Evolutionary conservation across 768 basidiomycete species (phyloP).

Genomic region (Psilocybe cubensis): DNA sequence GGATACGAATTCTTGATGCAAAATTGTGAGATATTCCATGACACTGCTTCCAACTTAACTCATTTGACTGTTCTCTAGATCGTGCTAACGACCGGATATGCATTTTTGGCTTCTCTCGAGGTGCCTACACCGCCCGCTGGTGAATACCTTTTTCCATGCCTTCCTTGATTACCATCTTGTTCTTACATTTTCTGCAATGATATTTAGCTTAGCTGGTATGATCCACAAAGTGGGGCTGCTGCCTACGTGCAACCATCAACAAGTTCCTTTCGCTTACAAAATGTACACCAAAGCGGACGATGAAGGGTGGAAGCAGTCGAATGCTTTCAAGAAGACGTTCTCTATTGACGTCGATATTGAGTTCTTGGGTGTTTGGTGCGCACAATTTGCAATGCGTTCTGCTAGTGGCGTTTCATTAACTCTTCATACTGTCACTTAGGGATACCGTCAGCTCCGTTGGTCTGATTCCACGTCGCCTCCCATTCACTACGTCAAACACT

Average conservation of each 20-base stretch:
- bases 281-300: conserved; percentile 32
- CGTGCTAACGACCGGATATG: conserved; percentile 55
- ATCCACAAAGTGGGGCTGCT: conserved; percentile 37
- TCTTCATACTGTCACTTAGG: conserved; percentile 10
- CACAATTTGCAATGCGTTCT: background rate
- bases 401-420: background rate
- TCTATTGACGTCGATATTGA: conserved; percentile 32
- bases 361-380: conserved; percentile 38
- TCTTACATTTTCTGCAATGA: background rate
- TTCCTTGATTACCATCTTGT: background rate
- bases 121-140: conserved; percentile 55
- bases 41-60: background rate
- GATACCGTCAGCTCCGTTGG: conserved; percentile 27
- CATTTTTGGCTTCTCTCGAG: conserved; percentile 65
- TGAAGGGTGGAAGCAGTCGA: conserved; percentile 30
- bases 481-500: conserved; percentile 24
- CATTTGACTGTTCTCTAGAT: conserved; percentile 28
- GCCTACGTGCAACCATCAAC: conserved; percentile 32
- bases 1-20: conserved; percentile 66
- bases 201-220: conserved; percentile 34
- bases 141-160: background rate
- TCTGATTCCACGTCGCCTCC: conserved; percentile 20
- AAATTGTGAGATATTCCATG: conserved; percentile 41
- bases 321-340: conserved; percentile 35
- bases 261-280: conserved; percentile 38